Base-by-base conservation (phyloP, 2,329 filamentous ascomycete species). In the Tolypocladium pustulatum region DNA sequence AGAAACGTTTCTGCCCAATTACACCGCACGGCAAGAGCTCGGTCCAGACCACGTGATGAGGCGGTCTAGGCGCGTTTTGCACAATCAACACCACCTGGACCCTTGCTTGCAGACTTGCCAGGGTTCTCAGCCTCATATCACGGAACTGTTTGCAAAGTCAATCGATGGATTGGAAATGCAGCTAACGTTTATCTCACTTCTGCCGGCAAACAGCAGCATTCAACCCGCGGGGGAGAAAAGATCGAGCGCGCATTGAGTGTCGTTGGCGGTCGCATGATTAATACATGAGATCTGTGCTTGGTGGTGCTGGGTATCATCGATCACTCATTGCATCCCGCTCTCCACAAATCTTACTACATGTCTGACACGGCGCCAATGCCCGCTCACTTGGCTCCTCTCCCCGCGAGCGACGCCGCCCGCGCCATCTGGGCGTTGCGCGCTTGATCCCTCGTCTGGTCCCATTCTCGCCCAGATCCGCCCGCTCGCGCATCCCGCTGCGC, bases 381-480 rank as follows among this genome's bases (percentile, higher is more conserved):
- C 15, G 30, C 51, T 71, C 70, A 85, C 65, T 75, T 80, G 8
- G 82, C 82, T 43, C 82, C 83, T 66, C 83, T 76, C 4, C 83
- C 83, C 41, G 77, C 79, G 57, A 84, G 67, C 32, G 81, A 80
- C 12, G 81, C 77, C 27, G 76, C 69, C 65, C 76, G 75, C 22
- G 81, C 78, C 72, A 85, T 70, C 65, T 84, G 79, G 54, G 80
- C 78, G 69, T 85, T 84, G 64, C 77, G 76, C 22, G 78, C 78
- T 65, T 80, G 77, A 57, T 74, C 72, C 56, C 72, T 65, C 43
- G 65, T 65, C 63, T 72, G 71, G 69, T 86, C 83, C 82, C 83
- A 83, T 40, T 79, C 78, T 60, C 81, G 76, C n/a, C 81, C 78
- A 51, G 77, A 77, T 27, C 78, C 81, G 15, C 79, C 80, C 36